phyloP scores from a whole-genome alignment of 1,139 yeast species.

The Blastobotrys petasosporus region DNA sequence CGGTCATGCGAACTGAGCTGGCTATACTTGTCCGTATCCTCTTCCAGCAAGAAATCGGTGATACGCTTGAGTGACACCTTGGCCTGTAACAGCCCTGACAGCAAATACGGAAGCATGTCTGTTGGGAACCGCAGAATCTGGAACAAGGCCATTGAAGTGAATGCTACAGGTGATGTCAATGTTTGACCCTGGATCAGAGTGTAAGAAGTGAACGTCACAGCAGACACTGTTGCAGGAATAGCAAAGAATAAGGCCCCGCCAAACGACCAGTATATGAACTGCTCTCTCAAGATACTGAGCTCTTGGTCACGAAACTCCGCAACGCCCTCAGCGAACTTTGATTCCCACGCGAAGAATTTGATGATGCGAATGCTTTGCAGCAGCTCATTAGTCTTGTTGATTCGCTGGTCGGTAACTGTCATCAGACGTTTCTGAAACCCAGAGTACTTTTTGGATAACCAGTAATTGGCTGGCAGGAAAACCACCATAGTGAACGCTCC shows the following conservation, averaged over 20 bases:
- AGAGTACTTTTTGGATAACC: conserved; percentile 57
- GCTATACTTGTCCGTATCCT: conserved; percentile 75
- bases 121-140: conserved; percentile 77
- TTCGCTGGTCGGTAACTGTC: conserved; percentile 77
- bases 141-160: conserved; percentile 81
- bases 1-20: conserved; percentile 50
- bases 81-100: conserved; percentile 74
- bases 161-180: conserved; percentile 85
- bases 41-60: conserved; percentile 67
- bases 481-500: conserved; percentile 63
- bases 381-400: conserved; percentile 89
- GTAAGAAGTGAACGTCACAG: conserved; percentile 72
- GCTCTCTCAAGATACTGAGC: conserved; percentile 48
- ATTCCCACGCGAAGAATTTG: conserved; percentile 96
- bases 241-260: conserved; percentile 66
- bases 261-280: conserved; percentile 61
- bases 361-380: conserved; percentile 87
- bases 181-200: conserved; percentile 60
- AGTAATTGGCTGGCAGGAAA: conserved; percentile 68
- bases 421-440: conserved; percentile 62
- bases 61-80: conserved; percentile 87
- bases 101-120: conserved; percentile 82
- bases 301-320: conserved; percentile 69
- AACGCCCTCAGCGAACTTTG: conserved; percentile 67
- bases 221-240: conserved; percentile 75